Percentiles rank a stretch among this genome's conserved stretches.
Evolutionary conservation across 2,329 filamentous ascomycete species (phyloP).

Genomic region (Trichoderma semiorbis): DNA sequence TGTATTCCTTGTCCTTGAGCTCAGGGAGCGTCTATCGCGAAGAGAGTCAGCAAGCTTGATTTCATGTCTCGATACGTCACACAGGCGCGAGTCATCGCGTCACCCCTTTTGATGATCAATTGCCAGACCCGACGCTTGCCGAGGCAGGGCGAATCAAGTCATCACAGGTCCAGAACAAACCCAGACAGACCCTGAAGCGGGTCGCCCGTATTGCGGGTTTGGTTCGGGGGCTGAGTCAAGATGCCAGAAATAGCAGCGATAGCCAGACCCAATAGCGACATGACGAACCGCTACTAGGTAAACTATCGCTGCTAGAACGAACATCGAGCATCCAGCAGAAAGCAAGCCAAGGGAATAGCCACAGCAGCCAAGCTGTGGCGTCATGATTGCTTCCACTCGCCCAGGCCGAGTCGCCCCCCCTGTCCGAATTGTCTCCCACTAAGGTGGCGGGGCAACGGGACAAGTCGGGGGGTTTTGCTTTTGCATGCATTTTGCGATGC

Average conservation of each 20-base stretch:
- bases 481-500: neutral
- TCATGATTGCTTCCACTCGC: slow-evolving; percentile 2
- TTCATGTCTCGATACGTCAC: neutral
- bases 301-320: neutral
- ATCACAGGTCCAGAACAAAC: neutral
- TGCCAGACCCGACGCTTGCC: slow-evolving; percentile 12
- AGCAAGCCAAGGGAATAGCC: neutral
- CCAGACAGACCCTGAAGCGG: neutral
- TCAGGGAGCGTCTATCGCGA: slow-evolving; percentile 46
- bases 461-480: slow-evolving; percentile 17
- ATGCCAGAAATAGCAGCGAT: neutral
- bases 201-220: neutral
- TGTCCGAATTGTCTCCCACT: neutral
- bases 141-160: neutral
- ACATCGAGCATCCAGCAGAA: neutral
- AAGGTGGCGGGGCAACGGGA: slow-evolving; percentile 14
- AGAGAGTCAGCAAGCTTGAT: neutral
- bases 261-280: neutral
- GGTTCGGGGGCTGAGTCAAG: neutral
- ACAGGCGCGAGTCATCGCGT: neutral
- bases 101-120: neutral
- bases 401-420: neutral
- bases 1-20: slow-evolving; percentile 40
- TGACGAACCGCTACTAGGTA: neutral
- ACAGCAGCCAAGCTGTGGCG: neutral